A percentile compares a stretch with the other conserved stretches of the same genome.
Evolutionary conservation across 768 basidiomycete genomes (phyloP).

Genomic region (Leccinum fibrillosum): DNA sequence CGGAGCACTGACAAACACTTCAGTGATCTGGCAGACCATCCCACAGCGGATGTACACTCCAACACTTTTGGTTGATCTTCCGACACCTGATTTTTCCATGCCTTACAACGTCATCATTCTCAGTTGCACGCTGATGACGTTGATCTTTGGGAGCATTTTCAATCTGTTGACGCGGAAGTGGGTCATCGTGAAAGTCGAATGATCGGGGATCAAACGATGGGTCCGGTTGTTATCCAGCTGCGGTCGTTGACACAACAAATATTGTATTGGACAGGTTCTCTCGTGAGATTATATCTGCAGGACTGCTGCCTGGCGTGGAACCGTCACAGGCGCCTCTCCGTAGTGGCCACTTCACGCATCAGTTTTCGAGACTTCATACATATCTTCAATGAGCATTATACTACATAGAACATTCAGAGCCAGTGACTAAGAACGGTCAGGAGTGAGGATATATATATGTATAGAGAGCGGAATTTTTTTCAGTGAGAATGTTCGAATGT

Average conservation of each 20-base stretch:
- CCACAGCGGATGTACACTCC: constrained; percentile 66
- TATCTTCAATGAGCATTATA: neutral
- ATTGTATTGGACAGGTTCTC: neutral
- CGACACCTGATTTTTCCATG: constrained; percentile 99
- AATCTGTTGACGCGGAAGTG: constrained; percentile 82
- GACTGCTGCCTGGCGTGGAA: neutral
- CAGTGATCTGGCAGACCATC: constrained; percentile 3
- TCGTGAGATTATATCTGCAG: neutral
- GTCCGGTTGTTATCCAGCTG: neutral
- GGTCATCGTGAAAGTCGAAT: constrained; percentile 46
- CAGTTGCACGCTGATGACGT: constrained; percentile 84
- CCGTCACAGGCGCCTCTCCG: neutral
- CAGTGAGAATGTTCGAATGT: neutral
- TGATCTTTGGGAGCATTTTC: constrained; percentile 91
- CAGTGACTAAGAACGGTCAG: neutral
- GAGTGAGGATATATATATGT: neutral
- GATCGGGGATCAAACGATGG: neutral
- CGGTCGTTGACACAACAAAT: neutral
- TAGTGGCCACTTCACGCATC: neutral
- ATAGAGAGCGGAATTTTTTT: neutral
- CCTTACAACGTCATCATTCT: constrained; percentile 99
- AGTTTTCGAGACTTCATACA: neutral
- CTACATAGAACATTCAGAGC: neutral
- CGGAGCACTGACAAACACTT: neutral
- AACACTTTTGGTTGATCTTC: constrained; percentile 83